Base-by-base conservation (phyloP, 331 rosid genomes). In the Rosa hybrid region DNA sequence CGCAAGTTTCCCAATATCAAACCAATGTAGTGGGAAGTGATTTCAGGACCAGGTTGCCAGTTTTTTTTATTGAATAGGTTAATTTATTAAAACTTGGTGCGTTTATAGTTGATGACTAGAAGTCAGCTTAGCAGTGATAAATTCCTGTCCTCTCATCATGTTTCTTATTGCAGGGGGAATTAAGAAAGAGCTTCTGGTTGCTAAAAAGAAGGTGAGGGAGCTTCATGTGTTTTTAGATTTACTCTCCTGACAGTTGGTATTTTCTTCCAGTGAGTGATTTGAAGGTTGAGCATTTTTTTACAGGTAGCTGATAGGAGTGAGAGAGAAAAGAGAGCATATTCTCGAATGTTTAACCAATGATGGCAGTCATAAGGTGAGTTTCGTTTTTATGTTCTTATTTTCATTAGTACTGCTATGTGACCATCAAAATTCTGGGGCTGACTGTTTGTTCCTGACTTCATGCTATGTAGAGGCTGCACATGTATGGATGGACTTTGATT, bases 301-400 rank as follows among this genome's bases (percentile, higher is more conserved):
- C 97, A 93, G 94, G 88, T 93, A 68, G 84, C 90, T 75, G 87
- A 91, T 86, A 87, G 98, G 82, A 87, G 80, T 25, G 89, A 90
- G 81, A 86, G 34, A 81, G 94, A 91, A 86, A 90, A 84, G 75
- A 86, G 89, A 73, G 92, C 93, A 25, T 93, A 83, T 46, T 80
- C 90, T 78, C 90, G 87, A 80, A 93, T 93, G 98, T 93, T 93
- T 77, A 92, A 81, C 77, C 84, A 86, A 60, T 72, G 14, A 59
- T n/a, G 63, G 67, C 72, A 12, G 18, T n/a, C 21, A 27, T 53
- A 14, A 23, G 48, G 82, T 78, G 49, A 54, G 60, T 70, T 78
- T 68, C 7, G 23, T 38, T 68, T 18, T 39, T 18, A 16, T 17
- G 13, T 16, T 30, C 39, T 16, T 2, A 13, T n/a, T 13, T 41